These are phyloP conservation scores for Entomophthora muscae DNA, from an alignment of 371 early-diverging fungal genomes.

Conservation along the genomic window DNA sequence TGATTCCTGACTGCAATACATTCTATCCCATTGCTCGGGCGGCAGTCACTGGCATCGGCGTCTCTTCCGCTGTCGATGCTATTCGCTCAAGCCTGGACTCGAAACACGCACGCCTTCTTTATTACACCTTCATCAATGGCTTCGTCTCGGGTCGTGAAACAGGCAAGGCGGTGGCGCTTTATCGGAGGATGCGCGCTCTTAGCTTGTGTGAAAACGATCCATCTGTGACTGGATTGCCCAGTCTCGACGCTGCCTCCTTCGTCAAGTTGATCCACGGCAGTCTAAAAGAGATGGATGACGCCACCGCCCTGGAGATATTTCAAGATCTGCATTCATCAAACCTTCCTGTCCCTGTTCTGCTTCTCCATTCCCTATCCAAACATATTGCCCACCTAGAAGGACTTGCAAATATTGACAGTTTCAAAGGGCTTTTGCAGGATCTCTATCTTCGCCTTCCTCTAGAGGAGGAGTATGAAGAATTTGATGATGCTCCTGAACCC, in stretches of 20 bases:
- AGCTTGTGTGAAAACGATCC: neutral
- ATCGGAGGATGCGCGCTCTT: neutral
- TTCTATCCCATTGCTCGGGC: neutral
- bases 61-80: neutral
- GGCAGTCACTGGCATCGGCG: neutral
- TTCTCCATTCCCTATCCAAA: neutral
- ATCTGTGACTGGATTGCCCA: neutral
- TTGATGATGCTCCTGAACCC: neutral
- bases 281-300: neutral
- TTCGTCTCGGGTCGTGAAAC: neutral
- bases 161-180: neutral
- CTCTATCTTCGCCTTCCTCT: neutral
- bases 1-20: neutral
- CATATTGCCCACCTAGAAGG: neutral
- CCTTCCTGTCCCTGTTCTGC: neutral
- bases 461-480: neutral
- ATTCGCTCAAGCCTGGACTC: neutral
- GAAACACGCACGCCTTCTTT: neutral
- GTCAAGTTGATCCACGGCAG: neutral
- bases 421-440: neutral
- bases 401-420: neutral
- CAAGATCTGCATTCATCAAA: neutral
- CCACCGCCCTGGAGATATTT: neutral
- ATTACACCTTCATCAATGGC: neutral
- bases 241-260: neutral